Conservation (phyloP, 2,329 filamentous ascomycete genomes). For the Metarhizium humberi region DNA sequence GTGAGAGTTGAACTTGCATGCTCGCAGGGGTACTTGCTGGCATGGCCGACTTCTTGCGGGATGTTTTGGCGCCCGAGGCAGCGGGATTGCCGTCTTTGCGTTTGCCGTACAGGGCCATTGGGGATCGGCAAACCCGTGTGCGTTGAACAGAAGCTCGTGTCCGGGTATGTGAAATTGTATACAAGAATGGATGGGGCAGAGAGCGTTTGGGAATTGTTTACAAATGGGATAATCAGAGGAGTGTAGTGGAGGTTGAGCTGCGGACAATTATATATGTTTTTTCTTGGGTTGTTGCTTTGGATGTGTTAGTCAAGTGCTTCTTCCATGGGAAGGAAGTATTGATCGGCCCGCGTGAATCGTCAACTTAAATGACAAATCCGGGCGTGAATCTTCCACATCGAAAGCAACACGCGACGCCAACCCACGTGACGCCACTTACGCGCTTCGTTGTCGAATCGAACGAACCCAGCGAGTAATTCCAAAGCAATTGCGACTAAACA, state of each 20-base stretch:
- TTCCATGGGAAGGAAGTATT: too few species aligned
- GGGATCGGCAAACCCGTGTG: too few species aligned
- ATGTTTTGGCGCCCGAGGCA: background rate
- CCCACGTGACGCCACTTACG: constrained; percentile 9
- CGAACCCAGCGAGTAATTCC: background rate
- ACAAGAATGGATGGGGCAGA: too few species aligned
- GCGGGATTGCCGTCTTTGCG: background rate
- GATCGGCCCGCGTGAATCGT: background rate
- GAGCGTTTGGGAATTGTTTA: too few species aligned
- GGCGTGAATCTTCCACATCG: constrained; percentile 6
- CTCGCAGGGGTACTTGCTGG: constrained; percentile 5
- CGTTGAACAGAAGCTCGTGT: too few species aligned
- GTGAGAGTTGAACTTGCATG: constrained; percentile 31
- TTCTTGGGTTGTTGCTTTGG: too few species aligned
- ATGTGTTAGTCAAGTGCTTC: background rate
- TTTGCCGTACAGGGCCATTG: too few species aligned
- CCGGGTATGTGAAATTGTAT: too few species aligned
- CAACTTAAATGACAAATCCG: background rate
- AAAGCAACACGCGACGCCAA: constrained; percentile 13
- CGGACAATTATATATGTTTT: too few species aligned
- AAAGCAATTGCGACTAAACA: too few species aligned
- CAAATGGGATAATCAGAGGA: too few species aligned
- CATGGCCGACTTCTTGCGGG: background rate
- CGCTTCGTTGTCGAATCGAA: background rate
- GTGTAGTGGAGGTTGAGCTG: too few species aligned